phyloP scores from a whole-genome alignment of 331 rosid species.

The Phaseolus coccineus region DNA sequence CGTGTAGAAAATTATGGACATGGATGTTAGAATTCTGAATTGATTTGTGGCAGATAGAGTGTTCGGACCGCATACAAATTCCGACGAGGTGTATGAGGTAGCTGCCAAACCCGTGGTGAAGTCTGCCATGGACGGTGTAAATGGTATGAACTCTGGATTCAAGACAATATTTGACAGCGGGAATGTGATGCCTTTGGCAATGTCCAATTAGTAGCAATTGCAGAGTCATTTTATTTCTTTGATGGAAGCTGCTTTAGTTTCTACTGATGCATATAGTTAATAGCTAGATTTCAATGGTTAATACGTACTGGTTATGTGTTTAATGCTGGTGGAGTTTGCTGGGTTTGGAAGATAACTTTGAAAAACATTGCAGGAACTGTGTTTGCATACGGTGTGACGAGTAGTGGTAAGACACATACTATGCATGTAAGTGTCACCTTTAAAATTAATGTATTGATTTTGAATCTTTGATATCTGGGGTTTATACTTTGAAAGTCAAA shows the following conservation, averaged over 20 bases:
- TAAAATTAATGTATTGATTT: constrained; percentile 1
- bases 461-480: constrained; percentile 23
- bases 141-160: constrained; percentile 64
- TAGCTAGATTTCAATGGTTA: constrained; percentile 38
- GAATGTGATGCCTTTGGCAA: constrained; percentile 31
- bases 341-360: constrained; percentile 44
- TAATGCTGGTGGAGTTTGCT: constrained; percentile 36
- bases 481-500: constrained; percentile 2
- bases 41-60: constrained; percentile 83
- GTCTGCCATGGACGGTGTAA: constrained; percentile 98
- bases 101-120: constrained; percentile 95
- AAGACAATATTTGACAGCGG: constrained; percentile 2
- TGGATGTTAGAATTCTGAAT: constrained; percentile 45
- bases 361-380: constrained; percentile 83
- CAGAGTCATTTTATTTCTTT: constrained; percentile 30
- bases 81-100: constrained; percentile 90
- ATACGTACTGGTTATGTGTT: constrained; percentile 29
- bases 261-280: constrained; percentile 24
- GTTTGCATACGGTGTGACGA: constrained; percentile 99
- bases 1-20: constrained; percentile 36
- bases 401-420: constrained; percentile 99
- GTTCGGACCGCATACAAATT: constrained; percentile 78
- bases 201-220: background rate
- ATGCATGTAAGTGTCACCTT: constrained; percentile 83
- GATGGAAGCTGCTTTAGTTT: constrained; percentile 31